These are phyloP conservation scores for Gentiana macrophylla DNA, from an alignment of 257 asterid species.

Conservation along the genomic window DNA sequence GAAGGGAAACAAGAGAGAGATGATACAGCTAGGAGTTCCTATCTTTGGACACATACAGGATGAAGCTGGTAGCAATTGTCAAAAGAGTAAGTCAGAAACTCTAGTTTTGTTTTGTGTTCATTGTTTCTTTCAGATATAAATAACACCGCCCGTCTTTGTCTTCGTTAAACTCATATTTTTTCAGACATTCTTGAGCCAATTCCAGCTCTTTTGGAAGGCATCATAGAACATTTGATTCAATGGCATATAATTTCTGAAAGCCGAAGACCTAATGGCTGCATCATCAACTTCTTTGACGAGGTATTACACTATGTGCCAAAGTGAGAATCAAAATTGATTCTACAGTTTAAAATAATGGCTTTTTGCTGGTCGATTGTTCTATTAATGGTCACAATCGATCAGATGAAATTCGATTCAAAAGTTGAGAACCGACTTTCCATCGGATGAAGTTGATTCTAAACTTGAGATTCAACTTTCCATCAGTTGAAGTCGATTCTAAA, in stretches of 20 bases:
- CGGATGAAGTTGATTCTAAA: no score
- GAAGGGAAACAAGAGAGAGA: slow-evolving; percentile 91
- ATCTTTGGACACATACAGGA: slow-evolving; percentile 66
- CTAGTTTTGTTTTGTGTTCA: background rate
- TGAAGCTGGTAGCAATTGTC: slow-evolving; percentile 34
- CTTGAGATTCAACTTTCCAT: no score
- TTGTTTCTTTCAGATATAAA: background rate
- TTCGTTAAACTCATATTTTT: background rate
- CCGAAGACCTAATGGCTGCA: slow-evolving; percentile 85
- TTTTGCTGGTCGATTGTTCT: no score
- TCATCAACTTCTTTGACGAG: slow-evolving; percentile 88
- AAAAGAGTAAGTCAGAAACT: slow-evolving; percentile 52
- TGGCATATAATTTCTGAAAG: slow-evolving; percentile 83
- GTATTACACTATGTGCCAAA: slow-evolving; percentile 19
- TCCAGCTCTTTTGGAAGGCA: slow-evolving; percentile 65
- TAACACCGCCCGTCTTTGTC: background rate
- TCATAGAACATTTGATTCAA: slow-evolving; percentile 72
- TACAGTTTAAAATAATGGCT: no score
- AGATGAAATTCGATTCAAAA: no score
- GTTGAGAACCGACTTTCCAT: no score
- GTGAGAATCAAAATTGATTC: no score
- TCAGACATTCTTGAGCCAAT: slow-evolving; percentile 77
- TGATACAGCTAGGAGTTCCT: slow-evolving; percentile 91
- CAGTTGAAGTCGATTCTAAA: no score
- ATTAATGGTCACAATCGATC: no score